Percentiles rank a stretch among this genome's conserved stretches.
Conservation (phyloP, 345 rosid species). For the Litchi chinensis region DNA sequence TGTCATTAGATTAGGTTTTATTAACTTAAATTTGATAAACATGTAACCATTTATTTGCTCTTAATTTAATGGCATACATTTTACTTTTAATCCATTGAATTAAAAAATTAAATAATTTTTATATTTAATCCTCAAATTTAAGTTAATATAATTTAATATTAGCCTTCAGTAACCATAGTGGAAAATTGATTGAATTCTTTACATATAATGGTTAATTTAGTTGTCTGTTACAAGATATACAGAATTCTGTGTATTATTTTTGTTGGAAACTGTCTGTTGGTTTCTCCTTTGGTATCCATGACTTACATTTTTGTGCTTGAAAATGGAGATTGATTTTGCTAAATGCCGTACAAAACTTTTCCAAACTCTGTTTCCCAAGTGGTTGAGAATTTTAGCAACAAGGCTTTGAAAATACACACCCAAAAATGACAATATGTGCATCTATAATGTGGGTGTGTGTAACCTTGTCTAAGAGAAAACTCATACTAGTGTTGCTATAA, state of each 20-base stretch:
- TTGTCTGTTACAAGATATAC: not conserved
- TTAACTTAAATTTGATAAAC: no score
- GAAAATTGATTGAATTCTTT: not conserved
- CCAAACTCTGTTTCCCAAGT: not conserved
- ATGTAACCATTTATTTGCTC: no score
- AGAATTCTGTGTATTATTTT: not conserved
- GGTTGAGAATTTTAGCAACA: not conserved
- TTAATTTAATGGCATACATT: no score
- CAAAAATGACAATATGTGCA: not conserved
- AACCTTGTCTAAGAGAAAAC: not conserved
- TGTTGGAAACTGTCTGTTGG: not conserved
- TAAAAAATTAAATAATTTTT: no score
- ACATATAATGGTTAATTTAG: not conserved
- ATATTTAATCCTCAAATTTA: no score
- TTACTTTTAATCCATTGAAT: no score
- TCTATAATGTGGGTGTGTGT: not conserved
- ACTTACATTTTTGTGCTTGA: not conserved
- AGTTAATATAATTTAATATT: no score
- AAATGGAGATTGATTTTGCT: conserved; percentile 1
- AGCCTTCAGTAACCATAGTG: not conserved
- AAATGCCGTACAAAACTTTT: not conserved
- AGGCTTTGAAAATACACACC: not conserved
- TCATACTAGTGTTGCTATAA: not conserved
- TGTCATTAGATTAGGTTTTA: no score
- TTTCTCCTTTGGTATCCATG: not conserved